Evolutionary conservation across 2,329 filamentous ascomycete species (phyloP), one percentile per base, ranked within the genome.

Genomic region (Stromatinia cepivora): DNA sequence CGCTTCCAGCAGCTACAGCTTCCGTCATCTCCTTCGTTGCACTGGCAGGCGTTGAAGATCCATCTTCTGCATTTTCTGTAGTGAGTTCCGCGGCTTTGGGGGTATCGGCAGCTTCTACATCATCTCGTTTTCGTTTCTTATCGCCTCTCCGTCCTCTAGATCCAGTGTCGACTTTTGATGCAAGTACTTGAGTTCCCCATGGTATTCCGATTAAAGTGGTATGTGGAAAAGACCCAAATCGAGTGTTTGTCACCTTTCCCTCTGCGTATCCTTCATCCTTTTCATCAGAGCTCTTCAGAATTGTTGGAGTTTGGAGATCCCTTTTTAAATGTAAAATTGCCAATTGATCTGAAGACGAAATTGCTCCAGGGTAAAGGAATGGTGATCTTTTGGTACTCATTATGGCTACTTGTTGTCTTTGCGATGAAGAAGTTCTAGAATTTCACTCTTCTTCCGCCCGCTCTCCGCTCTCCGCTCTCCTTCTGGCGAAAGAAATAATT

Each of bases 181-280:
- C 95, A 59, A 92, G 86, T 31, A 98, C 89, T 79, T 98, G 95
- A 9, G 92, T 93, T 39, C 95, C 95, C 94, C 94, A 98, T 54
- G 92, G 91, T 67, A 93, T 84, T 7, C 88, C 84, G 68, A 97
- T 85, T 58, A 94, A 81, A 0, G 92, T 94, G 15, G 87, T 90
- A 78, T 94, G 92, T 0, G 92, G 92, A 71, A 93, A 94, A 0
- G 94, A 97, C 62, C 95, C 95, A 77, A 97, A 99, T 57, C 94
- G 89, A 1, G 94, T 99, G 81, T 97, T 98, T 67, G 94, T 88
- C 3, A 93, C 90, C 59, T 89, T 89, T 48, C 91, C 91, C 78
- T 93, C 90, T 42, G 87, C 86, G 76, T 93, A 93, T 70, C 91
- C 91, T 76, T 89, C 86, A 72, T 90, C 84, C 54, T 87, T 85